Evolutionary conservation across 2,329 filamentous ascomycete species (phyloP), one percentile per base, ranked within the genome.

Genomic region (Trichoderma sp.): DNA sequence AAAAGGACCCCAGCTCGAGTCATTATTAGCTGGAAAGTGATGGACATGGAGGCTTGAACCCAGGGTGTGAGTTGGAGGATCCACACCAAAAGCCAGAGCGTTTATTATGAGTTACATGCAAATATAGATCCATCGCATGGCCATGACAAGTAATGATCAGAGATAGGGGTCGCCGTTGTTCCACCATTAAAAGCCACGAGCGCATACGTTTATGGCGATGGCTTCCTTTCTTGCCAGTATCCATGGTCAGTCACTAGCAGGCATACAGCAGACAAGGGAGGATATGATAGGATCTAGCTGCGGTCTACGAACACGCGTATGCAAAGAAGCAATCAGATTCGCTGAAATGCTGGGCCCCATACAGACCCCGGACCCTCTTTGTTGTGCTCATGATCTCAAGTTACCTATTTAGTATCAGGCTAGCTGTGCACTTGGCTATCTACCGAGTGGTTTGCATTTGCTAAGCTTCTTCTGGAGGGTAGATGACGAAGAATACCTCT

Each of bases 231-330:
- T 1, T 46, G 39, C 7, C n/a, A 14, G 32, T 14, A 28, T 7
- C 49, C 24, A 65, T 37, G 34, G 43, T 21, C 13, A 46, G 34
- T 39, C 26, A 34, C 18, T 52, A 54, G 60, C 21, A 49, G 49
- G 21, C 21, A n/a, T n/a, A 21, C 7, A 64, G 14, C 1, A n/a
- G 7, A 28, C 7, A 64, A n/a, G 7, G 37, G 34, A 49, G 52
- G 37, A 46, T 13, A 14, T 10, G 39, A 46, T 26, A n/a, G 63
- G 55, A 16, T 26, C 54, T 34, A 26, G 16, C 18, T 34, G n/a
- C 21, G 52, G 37, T 49, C 21, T 66, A n/a, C 18, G 52, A 37
- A 56, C 54, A 56, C 63, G 63, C 39, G 63, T 66, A 49, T 66
- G 52, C 8, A n/a, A 49, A 34, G 51, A 39, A 58, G 52, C 10